These are phyloP conservation scores for Baeospora myosura DNA, from an alignment of 1,284 basidiomycete species.

Conservation along the genomic window DNA sequence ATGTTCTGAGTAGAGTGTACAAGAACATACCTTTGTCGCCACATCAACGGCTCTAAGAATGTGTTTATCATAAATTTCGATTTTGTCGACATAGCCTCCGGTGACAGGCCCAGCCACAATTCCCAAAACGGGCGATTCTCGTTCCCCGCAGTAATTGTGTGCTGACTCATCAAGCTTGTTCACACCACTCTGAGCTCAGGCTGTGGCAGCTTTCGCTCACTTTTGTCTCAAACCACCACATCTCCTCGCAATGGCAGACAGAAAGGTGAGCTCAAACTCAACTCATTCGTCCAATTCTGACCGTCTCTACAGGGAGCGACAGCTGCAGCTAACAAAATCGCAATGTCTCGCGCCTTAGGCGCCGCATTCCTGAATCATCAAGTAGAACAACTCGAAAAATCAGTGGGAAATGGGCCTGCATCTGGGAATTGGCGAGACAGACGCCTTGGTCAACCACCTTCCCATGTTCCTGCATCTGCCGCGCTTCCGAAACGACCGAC, in stretches of 20 bases:
- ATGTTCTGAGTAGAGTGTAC: too few species aligned
- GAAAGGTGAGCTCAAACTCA: conserved; percentile 18
- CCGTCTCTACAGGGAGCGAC: conserved; percentile 14
- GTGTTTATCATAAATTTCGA: too few species aligned
- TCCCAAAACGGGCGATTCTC: too few species aligned
- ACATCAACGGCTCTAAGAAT: too few species aligned
- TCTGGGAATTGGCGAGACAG: conserved; percentile 56
- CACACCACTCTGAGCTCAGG: too few species aligned
- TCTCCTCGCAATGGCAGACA: conserved; percentile 25
- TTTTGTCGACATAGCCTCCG: too few species aligned
- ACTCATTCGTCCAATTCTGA: background rate
- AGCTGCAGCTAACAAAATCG: conserved; percentile 43
- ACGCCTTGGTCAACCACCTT: conserved; percentile 20
- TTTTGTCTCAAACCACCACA: too few species aligned
- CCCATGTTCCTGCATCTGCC: conserved; percentile 11
- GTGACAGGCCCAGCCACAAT: too few species aligned
- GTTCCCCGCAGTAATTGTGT: too few species aligned
- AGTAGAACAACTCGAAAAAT: conserved; percentile 75
- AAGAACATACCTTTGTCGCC: too few species aligned
- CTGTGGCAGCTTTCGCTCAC: too few species aligned
- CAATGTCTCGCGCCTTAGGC: conserved; percentile 76
- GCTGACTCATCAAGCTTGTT: too few species aligned
- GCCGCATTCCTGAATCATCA: conserved; percentile 78
- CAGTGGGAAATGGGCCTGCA: conserved; percentile 46
- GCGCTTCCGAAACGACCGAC: conserved; percentile 17